phyloP scores from a whole-genome alignment of 2,329 filamentous ascomycete species.

The Thelonectria rubi region DNA sequence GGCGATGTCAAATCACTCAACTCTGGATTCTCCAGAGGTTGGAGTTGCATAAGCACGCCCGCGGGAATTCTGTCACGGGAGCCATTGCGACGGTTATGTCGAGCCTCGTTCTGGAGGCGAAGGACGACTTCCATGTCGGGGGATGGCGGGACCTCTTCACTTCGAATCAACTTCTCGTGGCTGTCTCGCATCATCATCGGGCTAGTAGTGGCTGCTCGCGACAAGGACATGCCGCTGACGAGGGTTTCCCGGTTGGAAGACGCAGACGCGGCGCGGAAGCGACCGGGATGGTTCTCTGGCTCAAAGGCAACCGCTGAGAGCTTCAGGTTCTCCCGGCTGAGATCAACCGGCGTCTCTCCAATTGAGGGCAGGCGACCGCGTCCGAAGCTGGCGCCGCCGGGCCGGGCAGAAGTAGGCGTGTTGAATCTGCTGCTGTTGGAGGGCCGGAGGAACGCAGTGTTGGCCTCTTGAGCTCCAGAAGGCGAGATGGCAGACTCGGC shows the following conservation, averaged over 20 bases:
- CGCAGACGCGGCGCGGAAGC: conserved; percentile 50
- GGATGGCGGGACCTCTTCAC: conserved; percentile 68
- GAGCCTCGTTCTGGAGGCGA: conserved; percentile 64
- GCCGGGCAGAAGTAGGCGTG: conserved; percentile 71
- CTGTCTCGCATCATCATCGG: conserved; percentile 69
- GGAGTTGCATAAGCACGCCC: conserved; percentile 72
- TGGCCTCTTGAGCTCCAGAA: conserved; percentile 64
- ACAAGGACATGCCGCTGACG: conserved; percentile 57
- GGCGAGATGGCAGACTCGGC: conserved; percentile 76
- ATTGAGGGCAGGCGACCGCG: conserved; percentile 80
- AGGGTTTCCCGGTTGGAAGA: conserved; percentile 56
- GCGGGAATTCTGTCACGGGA: conserved; percentile 83
- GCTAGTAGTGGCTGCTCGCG: conserved; percentile 73
- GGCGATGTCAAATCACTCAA: conserved; percentile 64
- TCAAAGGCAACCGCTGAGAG: conserved; percentile 37
- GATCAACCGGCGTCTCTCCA: conserved; percentile 62
- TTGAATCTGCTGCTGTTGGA: conserved; percentile 74
- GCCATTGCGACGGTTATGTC: conserved; percentile 69
- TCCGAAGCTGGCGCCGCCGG: conserved; percentile 67
- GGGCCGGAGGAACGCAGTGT: conserved; percentile 74
- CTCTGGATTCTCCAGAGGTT: conserved; percentile 62
- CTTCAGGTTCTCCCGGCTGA: conserved; percentile 45
- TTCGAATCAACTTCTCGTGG: conserved; percentile 48
- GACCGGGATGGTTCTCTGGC: conserved; percentile 41
- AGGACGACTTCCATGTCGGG: conserved; percentile 66